Evolutionary conservation across 2,329 filamentous ascomycete species (phyloP), one percentile per base, ranked within the genome.

Genomic region (Clathrospora elynae): DNA sequence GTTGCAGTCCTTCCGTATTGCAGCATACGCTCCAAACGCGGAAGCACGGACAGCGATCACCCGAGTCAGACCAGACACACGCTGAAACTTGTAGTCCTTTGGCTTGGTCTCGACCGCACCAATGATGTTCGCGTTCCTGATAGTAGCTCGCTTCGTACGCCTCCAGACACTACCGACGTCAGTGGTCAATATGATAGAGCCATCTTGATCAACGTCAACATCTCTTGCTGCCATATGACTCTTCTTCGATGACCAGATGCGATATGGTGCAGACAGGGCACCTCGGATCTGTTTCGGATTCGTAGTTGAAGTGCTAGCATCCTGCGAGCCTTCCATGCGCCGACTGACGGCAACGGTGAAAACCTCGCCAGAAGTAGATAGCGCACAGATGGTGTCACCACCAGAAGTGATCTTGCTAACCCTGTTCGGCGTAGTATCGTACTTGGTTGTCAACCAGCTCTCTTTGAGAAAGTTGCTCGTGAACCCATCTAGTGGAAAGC

Each of bases 21-120:
- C 90, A 22, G 90, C 88, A 73, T 92, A 97, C 0, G 92, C 88
- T 4, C 93, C 93, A 70, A 88, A 95, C 0, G 86, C 82, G 22
- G 93, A 97, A 57, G 90, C 92, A 53, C 90, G 81, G 6, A 97
- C 91, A 3, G 85, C 85, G 20, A 87, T 80, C 10, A 95, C 89
- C 23, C 90, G 85, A 2, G 90, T 96, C 42, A 99, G 81, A 28
- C 88, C 90, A 1, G 93, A 87, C 6, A 99, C 84, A 43, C 93
- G 85, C 59, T 92, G 85, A 57, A 97, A 99, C 66, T 99, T 99
- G 75, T 95, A 96, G 63, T 96, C 90, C 56, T 95, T 95, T 9
- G 82, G 80, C 58, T 83, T 87, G 22, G 79, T 76, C 14, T 84
- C 83, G 1, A 73, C 70, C 2, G 70, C 69, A 3, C 73, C 74